Percentiles rank a stretch among this genome's conserved stretches.
These are phyloP conservation scores for Boletales sp. DNA, from an alignment of 768 basidiomycete genomes.

Conservation along the genomic window DNA sequence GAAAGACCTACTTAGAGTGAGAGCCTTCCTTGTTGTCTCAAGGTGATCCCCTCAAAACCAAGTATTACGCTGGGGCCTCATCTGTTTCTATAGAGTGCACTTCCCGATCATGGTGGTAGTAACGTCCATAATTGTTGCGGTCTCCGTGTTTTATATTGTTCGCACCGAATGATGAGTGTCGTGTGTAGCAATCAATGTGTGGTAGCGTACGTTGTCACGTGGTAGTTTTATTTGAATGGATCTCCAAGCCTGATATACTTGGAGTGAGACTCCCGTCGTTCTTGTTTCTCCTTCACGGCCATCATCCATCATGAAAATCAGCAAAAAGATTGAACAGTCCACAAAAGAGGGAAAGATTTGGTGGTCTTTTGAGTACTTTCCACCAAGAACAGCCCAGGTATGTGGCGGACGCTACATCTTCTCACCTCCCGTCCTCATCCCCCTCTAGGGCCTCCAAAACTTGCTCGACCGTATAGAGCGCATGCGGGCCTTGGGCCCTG, in stretches of 20 bases:
- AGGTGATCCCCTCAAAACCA: constrained; percentile 40
- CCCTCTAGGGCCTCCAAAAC: constrained; percentile 64
- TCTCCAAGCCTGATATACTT: constrained; percentile 9
- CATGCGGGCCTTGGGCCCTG: constrained; percentile 92
- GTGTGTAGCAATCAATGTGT: neutral
- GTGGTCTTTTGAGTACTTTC: constrained; percentile 99
- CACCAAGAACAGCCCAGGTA: constrained; percentile 92
- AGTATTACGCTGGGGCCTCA: constrained; percentile 2
- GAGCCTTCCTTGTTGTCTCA: constrained; percentile 56
- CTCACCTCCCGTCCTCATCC: neutral
- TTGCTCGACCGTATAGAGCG: constrained; percentile 97
- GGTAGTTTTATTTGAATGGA: constrained; percentile 4
- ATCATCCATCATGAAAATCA: constrained; percentile 75
- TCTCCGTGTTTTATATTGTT: constrained; percentile 48
- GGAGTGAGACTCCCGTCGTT: neutral
- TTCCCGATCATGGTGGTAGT: constrained; percentile 49
- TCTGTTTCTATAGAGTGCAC: constrained; percentile 40
- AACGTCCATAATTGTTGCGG: constrained; percentile 45
- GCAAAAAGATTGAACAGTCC: constrained; percentile 86
- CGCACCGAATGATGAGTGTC: constrained; percentile 16
- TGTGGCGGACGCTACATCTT: constrained; percentile 7
- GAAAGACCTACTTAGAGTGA: constrained; percentile 51
- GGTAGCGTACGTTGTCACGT: constrained; percentile 17
- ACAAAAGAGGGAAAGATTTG: constrained; percentile 82
- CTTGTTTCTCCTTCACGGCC: constrained; percentile 13